Evolutionary conservation across 2,329 filamentous ascomycete species (phyloP).

Genomic region (Xylaria sp.): DNA sequence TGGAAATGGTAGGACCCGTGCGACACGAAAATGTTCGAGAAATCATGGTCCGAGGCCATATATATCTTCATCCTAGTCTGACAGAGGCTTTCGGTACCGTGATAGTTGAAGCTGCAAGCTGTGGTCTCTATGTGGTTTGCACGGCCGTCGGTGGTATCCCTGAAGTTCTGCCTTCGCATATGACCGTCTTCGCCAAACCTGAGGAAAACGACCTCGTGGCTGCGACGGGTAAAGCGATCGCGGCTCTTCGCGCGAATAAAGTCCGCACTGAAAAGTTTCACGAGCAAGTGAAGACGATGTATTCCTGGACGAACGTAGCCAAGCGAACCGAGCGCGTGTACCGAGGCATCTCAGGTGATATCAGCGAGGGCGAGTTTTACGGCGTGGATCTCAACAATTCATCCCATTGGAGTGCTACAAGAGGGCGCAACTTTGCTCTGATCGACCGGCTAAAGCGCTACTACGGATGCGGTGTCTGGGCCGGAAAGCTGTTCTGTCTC

Average conservation of each 20-base stretch:
- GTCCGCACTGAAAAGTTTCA: slow-evolving; percentile 92
- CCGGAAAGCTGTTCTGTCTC: slow-evolving; percentile 92
- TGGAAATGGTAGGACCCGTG: slow-evolving; percentile 85
- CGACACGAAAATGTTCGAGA: slow-evolving; percentile 95
- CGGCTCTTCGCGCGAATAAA: slow-evolving; percentile 74
- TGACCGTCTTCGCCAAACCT: slow-evolving; percentile 95
- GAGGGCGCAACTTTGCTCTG: slow-evolving; percentile 76
- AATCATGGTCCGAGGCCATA: slow-evolving; percentile 94
- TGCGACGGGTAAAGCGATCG: slow-evolving; percentile 85
- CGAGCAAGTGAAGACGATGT: slow-evolving; percentile 96
- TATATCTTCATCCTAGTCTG: slow-evolving; percentile 90
- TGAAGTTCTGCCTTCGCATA: slow-evolving; percentile 89
- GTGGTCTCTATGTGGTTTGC: slow-evolving; percentile 92
- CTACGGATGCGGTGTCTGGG: slow-evolving; percentile 97
- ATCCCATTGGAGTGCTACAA: slow-evolving; percentile 61
- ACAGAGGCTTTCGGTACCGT: slow-evolving; percentile 98
- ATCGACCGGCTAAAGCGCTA: slow-evolving; percentile 95
- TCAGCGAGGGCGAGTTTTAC: slow-evolving; percentile 83
- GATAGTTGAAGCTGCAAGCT: slow-evolving; percentile 93
- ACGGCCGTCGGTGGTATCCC: slow-evolving; percentile 96
- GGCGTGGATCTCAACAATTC: slow-evolving; percentile 64
- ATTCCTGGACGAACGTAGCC: slow-evolving; percentile 96
- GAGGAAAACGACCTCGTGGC: slow-evolving; percentile 92
- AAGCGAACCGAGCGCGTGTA: slow-evolving; percentile 92
- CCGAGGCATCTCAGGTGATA: slow-evolving; percentile 81